A percentile compares a stretch with the other conserved stretches of the same genome.
Conservation (phyloP, 768 basidiomycete genomes). For the Dacryopinax primogenitus region DNA sequence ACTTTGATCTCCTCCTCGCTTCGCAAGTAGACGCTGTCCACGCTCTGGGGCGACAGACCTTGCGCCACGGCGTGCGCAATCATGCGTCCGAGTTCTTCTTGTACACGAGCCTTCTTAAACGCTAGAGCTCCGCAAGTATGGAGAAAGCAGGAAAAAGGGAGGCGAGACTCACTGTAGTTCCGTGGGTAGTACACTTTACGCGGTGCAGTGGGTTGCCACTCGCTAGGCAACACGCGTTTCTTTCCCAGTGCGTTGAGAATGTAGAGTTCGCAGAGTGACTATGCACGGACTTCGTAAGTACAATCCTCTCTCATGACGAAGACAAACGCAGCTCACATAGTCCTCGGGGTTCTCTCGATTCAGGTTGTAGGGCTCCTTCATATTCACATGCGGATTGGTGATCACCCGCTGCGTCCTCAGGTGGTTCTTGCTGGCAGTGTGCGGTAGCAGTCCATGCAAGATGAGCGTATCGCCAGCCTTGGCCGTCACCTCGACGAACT, state of each 20-base stretch:
- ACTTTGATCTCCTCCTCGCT: constrained; percentile 9
- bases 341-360: constrained; percentile 13
- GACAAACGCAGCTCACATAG: background rate
- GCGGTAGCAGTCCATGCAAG: constrained; percentile 16
- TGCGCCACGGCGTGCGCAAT: constrained; percentile 15
- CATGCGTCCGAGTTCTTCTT: constrained; percentile 18
- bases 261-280: constrained; percentile 19
- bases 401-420: constrained; percentile 19
- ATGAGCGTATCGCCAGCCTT: constrained; percentile 19
- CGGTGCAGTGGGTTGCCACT: constrained; percentile 15
- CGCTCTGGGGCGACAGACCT: constrained; percentile 13
- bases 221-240: constrained; percentile 12
- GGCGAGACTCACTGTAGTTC: constrained; percentile 9
- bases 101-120: constrained; percentile 18
- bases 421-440: constrained; percentile 17
- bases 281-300: background rate
- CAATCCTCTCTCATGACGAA: background rate
- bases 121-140: background rate
- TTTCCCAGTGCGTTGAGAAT: constrained; percentile 19
- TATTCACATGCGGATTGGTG: constrained; percentile 21
- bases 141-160: background rate
- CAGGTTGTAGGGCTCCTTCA: constrained; percentile 17
- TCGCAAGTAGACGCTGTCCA: constrained; percentile 19
- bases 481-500: constrained; percentile 16
- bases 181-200: constrained; percentile 18